Evolutionary conservation across 2,329 filamentous ascomycete genomes (phyloP).

Genomic region (Cladosporium sp.): DNA sequence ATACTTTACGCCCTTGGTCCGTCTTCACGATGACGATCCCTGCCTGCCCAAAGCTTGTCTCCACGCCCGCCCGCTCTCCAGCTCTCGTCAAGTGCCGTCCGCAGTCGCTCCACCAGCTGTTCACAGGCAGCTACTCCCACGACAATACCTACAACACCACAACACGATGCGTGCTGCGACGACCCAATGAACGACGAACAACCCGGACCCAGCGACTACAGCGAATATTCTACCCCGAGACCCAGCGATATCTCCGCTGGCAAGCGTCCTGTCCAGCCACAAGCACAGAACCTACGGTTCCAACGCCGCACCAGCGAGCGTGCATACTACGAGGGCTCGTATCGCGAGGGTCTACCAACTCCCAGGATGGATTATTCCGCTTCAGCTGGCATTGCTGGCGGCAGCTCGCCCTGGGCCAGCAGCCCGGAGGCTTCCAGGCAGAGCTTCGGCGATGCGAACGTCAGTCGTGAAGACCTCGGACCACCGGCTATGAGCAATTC

Average conservation of each 20-base stretch:
- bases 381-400: conserved; percentile 36
- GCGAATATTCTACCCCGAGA: not conserved
- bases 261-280: conserved; percentile 25
- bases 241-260: conserved; percentile 9
- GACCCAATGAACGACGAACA: conserved; percentile 10
- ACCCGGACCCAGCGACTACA: conserved; percentile 6
- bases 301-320: conserved; percentile 33
- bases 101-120: not conserved
- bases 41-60: not conserved
- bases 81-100: not conserved
- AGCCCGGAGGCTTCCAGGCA: conserved; percentile 51
- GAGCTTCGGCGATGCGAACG: conserved; percentile 37
- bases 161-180: conserved; percentile 6
- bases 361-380: conserved; percentile 61
- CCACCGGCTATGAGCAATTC: conserved; percentile 23
- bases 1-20: not conserved
- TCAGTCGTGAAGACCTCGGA: conserved; percentile 25
- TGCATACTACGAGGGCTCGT: conserved; percentile 30
- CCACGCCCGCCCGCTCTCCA: not conserved
- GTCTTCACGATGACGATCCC: conserved; percentile 7
- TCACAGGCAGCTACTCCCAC: not conserved
- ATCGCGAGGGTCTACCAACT: conserved; percentile 25
- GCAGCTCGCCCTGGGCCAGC: conserved; percentile 61
- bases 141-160: not conserved
- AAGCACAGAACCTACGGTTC: conserved; percentile 27